Percentiles rank a stretch among this genome's conserved stretches.
phyloP scores from a whole-genome alignment of 768 basidiomycete genomes.

The Leccinum fibrillosum region DNA sequence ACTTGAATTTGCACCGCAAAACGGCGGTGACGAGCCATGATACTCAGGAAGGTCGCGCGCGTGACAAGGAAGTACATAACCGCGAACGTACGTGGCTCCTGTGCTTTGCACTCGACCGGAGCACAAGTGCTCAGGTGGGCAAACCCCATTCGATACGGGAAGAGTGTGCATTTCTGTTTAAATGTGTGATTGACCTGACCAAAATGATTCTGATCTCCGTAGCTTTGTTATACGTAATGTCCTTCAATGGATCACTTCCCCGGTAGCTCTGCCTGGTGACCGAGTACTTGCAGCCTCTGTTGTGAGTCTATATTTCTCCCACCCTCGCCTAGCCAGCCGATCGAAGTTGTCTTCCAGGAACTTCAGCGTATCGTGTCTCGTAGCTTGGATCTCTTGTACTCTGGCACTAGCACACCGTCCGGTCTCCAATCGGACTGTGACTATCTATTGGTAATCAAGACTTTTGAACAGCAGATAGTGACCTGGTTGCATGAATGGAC shows the following conservation, averaged over 20 bases:
- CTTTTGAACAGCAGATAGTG: conserved; percentile 75
- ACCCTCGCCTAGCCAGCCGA: not conserved
- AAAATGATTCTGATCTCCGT: conserved; percentile 1
- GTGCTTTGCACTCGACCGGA: conserved; percentile 84
- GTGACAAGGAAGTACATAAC: conserved; percentile 86
- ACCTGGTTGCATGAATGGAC: conserved; percentile 58
- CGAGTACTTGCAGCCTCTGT: conserved; percentile 70
- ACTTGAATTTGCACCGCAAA: conserved; percentile 93
- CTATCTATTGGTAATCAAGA: conserved; percentile 79
- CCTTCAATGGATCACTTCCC: conserved; percentile 66
- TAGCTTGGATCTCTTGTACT: conserved; percentile 87
- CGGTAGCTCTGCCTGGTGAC: conserved; percentile 64
- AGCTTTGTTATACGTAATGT: conserved; percentile 89
- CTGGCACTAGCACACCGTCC: conserved; percentile 71
- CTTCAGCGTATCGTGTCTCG: conserved; percentile 87
- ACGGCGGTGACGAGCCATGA: conserved; percentile 57
- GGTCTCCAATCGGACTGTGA: conserved; percentile 84
- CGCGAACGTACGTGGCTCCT: conserved; percentile 93
- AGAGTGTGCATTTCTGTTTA: conserved; percentile 59
- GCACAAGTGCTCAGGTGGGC: conserved; percentile 93
- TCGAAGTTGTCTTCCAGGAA: conserved; percentile 44
- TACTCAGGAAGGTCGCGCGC: conserved; percentile 73
- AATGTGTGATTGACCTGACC: not conserved
- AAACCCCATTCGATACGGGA: conserved; percentile 92
- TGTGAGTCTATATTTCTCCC: conserved; percentile 39